Evolutionary conservation across 2,329 filamentous ascomycete genomes (phyloP).

Genomic region (Fusarium marasasianum): DNA sequence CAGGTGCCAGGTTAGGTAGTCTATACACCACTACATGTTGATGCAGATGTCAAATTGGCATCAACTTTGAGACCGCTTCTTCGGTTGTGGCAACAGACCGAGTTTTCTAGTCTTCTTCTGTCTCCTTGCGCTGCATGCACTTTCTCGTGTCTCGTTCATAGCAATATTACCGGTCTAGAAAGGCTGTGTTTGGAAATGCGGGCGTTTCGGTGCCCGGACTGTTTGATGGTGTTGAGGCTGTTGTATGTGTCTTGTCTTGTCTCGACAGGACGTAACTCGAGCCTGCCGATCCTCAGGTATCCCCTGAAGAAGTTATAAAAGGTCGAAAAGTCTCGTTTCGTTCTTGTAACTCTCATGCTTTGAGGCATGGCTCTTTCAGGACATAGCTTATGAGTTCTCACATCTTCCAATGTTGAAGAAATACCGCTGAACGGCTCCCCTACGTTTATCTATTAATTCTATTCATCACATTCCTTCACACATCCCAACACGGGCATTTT

Average conservation of each 20-base stretch:
- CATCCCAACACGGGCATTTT: background rate
- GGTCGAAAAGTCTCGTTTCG: background rate
- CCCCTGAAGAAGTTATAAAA: background rate
- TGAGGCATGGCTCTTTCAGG: background rate
- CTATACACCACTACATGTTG: background rate
- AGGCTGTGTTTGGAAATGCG: constrained; percentile 1
- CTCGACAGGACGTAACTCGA: background rate
- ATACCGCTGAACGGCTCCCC: background rate
- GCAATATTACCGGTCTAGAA: background rate
- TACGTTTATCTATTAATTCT: background rate
- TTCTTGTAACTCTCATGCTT: background rate
- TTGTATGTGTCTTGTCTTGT: background rate
- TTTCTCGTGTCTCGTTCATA: background rate
- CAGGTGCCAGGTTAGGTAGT: background rate
- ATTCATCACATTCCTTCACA: background rate
- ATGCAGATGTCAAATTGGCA: constrained; percentile 23
- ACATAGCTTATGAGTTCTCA: background rate
- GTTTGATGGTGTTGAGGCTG: constrained; percentile 13
- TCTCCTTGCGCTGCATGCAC: background rate
- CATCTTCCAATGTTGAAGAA: background rate
- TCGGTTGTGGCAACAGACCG: background rate
- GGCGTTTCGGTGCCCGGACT: background rate
- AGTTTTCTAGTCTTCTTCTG: background rate
- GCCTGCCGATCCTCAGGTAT: background rate
- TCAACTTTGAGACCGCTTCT: constrained; percentile 10